Base-by-base conservation (phyloP, 2,329 filamentous ascomycete species). In the Venturia asperata region DNA sequence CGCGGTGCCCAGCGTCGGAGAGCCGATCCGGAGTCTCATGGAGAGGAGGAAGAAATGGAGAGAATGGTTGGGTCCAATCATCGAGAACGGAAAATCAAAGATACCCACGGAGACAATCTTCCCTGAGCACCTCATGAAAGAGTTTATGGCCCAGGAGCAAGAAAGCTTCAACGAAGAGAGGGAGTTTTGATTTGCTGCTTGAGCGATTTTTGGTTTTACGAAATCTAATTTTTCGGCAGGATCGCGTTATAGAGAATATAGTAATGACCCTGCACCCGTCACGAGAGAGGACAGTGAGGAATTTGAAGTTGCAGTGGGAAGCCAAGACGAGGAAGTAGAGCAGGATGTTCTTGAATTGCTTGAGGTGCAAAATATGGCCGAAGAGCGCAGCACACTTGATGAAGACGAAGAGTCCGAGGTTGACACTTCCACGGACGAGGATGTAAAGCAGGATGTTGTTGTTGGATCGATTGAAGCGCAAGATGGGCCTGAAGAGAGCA, bases 11-110 rank as follows among this genome's bases (percentile, higher is more conserved):
- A 74, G 74, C 9, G 95, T 99, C 64, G 94, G 94, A 37, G 94
- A 99, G 76, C 83, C 92, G 66, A 94, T 94, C 3, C 87, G 92
- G 74, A 93, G 87, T 56, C 81, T 99, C 34, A 97, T 99, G 92
- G 92, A 97, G 75, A 84, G 93, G 67, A 85, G 92, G 65, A 84
- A 86, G 73, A 86, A 92, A 69, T 99, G 94, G 93, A 92, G 91
- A 68, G 89, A 91, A 68, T 92, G 86, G 47, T 95, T 99, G 69
- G 91, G 92, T 0, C 89, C 91, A 0, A 91, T 97, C 0, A 96
- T 99, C 71, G 88, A 92, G 67, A 90, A 90, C 70, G 91, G 92
- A 70, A 88, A 86, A 70, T 83, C 91, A 43, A 85, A 84, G 65
- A 87, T 97, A 52, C 91, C 92, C 19, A 79, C 81, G 1, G 88